Conservation (phyloP, 2,329 filamentous ascomycete species). For the Pestalotiopsis fici region DNA sequence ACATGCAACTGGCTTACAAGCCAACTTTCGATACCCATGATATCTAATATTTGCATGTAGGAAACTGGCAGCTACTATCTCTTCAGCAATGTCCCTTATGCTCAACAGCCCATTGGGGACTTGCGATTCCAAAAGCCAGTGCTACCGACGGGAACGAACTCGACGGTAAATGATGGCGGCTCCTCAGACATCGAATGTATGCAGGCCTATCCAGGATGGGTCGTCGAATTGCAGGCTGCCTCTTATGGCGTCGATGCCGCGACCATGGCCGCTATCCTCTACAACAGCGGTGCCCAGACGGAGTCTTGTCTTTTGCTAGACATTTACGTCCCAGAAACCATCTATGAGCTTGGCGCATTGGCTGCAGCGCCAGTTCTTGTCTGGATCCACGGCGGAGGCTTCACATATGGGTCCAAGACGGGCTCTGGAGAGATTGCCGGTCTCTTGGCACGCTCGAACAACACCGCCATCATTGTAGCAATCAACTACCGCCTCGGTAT, state of each 20-base stretch:
- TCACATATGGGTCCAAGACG: conserved; percentile 22
- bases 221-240: conserved; percentile 18
- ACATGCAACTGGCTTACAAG: neutral
- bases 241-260: conserved; percentile 5
- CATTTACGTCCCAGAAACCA: conserved; percentile 17
- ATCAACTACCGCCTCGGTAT: conserved; percentile 26
- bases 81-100: conserved; percentile 40
- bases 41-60: conserved; percentile 12
- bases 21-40: neutral
- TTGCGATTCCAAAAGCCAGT: conserved; percentile 32
- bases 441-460: conserved; percentile 18
- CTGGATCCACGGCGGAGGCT: conserved; percentile 28
- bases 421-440: conserved; percentile 18
- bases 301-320: conserved; percentile 24
- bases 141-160: conserved; percentile 22
- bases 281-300: conserved; percentile 19
- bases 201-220: conserved; percentile 30
- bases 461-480: conserved; percentile 20
- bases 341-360: conserved; percentile 13
- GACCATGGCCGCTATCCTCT: conserved; percentile 3
- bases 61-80: conserved; percentile 34
- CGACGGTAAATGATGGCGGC: conserved; percentile 21
- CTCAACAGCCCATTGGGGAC: conserved; percentile 2
- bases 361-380: conserved; percentile 21
- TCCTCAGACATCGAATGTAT: conserved; percentile 24